Base-by-base conservation (phyloP, 73 alveolate species). In the Blepharisma japonicum region DNA sequence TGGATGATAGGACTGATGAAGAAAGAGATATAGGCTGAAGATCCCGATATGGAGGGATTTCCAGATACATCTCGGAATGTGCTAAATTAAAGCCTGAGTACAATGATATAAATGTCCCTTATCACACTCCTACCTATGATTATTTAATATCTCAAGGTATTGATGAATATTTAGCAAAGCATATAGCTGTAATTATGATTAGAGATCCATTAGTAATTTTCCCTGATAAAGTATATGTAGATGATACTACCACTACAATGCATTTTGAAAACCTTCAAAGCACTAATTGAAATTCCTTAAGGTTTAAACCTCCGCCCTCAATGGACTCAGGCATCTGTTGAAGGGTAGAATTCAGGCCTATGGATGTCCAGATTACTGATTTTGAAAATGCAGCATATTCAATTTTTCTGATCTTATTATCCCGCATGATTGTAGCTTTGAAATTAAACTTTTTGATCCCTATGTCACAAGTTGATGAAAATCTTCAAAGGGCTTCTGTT, bases 251-350 rank as follows among this genome's bases (percentile, higher is more conserved):
- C 7, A 87, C 84, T 71, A 90, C 94, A 53, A 86, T 94, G 4
- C 98, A 96, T 78, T 96, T 96, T 79, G 99, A 96, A 82, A 94
- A 93, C 71, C 71, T 96, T 38, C 83, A 96, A 77, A 83, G 95
- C 4, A 83, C 98, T 7, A 96, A 96, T 87, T 96, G 99, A 98
- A 93, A 94, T 84, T 87, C 98, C 6, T 79, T 96, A 61, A 90
- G 99, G 82, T 94, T 96, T 77, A 96, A 96, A 90, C 96, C 98
- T 7, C 99, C 99, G 0, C 96, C 98, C 6, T 81, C 97, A 4
- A 39, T 78, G 38, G 91, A 91, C 68, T 55, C 90, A 6, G 86
- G 87, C 46, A 90, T 91, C 45, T 97, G 97, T 5, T 96, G 96
- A 96, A 96, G 98, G 86, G 95, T 94, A 0, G 99, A 96, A 85